phyloP scores from a whole-genome alignment of 2,329 filamentous ascomycete species.

The Coleophoma eucalyptorum region DNA sequence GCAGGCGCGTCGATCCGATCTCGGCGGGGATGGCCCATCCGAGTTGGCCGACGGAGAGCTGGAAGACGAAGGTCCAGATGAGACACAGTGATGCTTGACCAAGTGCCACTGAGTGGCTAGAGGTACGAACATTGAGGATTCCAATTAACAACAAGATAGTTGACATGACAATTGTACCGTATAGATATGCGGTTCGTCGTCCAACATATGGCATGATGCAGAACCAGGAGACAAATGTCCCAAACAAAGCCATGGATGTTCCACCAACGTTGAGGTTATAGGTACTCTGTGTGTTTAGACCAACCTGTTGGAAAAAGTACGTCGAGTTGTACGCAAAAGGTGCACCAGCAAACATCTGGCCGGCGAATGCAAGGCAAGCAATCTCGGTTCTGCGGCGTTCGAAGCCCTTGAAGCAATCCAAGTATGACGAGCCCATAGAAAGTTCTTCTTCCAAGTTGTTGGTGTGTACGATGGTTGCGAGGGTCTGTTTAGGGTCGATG shows the following conservation, averaged over 20 bases:
- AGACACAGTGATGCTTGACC: conserved; percentile 23
- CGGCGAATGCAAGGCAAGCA: conserved; percentile 52
- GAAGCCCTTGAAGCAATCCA: conserved; percentile 41
- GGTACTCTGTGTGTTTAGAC: conserved; percentile 37
- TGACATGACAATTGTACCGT: conserved; percentile 37
- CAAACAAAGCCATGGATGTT: conserved; percentile 41
- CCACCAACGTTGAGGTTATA: conserved; percentile 45
- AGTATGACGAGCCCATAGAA: conserved; percentile 35
- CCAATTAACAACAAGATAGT: conserved; percentile 43
- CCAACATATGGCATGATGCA: conserved; percentile 41
- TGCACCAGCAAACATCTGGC: conserved; percentile 58
- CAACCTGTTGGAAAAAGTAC: conserved; percentile 53
- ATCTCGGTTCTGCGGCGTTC: conserved; percentile 47
- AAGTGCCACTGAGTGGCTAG: conserved; percentile 8
- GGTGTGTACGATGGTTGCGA: conserved; percentile 50
- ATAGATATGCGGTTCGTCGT: conserved; percentile 44
- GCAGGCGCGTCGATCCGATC: conserved; percentile 29
- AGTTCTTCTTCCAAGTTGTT: conserved; percentile 46
- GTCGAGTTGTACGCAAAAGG: conserved; percentile 60
- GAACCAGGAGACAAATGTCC: conserved; percentile 45
- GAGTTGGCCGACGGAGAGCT: conserved; percentile 34
- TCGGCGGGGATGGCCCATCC: conserved; percentile 30
- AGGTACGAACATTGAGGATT: conserved; percentile 18
- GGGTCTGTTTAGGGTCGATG: conserved; percentile 9
- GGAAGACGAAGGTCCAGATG: conserved; percentile 23